Evolutionary conservation across 768 basidiomycete species (phyloP).

Genomic region (Chiua virens): DNA sequence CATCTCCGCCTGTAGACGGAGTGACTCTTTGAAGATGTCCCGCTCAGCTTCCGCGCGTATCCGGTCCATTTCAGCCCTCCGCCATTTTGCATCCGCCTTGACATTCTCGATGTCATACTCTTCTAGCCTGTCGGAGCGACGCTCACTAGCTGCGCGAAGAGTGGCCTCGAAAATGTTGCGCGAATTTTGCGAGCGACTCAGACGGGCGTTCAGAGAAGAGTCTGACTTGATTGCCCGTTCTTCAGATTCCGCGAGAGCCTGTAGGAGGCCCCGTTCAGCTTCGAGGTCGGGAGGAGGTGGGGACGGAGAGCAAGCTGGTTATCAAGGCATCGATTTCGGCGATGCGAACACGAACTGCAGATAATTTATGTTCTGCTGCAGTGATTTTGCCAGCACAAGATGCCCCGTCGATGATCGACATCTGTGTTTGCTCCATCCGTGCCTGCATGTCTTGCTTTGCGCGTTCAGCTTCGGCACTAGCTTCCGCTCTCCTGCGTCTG

Average conservation of each 20-base stretch:
- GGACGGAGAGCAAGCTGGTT: constrained; percentile 31
- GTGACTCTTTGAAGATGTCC: constrained; percentile 60
- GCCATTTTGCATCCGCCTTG: constrained; percentile 64
- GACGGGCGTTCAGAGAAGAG: constrained; percentile 55
- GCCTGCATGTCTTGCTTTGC: constrained; percentile 69
- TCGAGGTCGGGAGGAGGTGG: constrained; percentile 57
- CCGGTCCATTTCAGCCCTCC: constrained; percentile 70
- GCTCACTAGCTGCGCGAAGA: constrained; percentile 77
- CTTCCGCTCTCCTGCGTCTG: constrained; percentile 70
- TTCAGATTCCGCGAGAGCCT: constrained; percentile 66
- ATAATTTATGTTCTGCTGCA: constrained; percentile 69
- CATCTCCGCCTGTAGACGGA: constrained; percentile 63
- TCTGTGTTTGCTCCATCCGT: constrained; percentile 70
- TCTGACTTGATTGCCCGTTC: constrained; percentile 62
- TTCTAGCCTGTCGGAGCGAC: constrained; percentile 77
- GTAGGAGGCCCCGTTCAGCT: constrained; percentile 70
- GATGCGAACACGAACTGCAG: constrained; percentile 60
- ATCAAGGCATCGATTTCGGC: constrained; percentile 50
- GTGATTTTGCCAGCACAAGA: constrained; percentile 67
- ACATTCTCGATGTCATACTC: constrained; percentile 67
- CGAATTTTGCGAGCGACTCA: constrained; percentile 73
- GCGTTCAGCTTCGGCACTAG: constrained; percentile 68
- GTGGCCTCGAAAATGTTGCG: constrained; percentile 83
- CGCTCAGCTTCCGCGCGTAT: constrained; percentile 65
- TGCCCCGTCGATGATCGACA: constrained; percentile 75